Percentiles rank a stretch among this genome's conserved stretches.
These are phyloP conservation scores for Angomonas deanei DNA, from an alignment of 208 protist species.

Conservation along the genomic window DNA sequence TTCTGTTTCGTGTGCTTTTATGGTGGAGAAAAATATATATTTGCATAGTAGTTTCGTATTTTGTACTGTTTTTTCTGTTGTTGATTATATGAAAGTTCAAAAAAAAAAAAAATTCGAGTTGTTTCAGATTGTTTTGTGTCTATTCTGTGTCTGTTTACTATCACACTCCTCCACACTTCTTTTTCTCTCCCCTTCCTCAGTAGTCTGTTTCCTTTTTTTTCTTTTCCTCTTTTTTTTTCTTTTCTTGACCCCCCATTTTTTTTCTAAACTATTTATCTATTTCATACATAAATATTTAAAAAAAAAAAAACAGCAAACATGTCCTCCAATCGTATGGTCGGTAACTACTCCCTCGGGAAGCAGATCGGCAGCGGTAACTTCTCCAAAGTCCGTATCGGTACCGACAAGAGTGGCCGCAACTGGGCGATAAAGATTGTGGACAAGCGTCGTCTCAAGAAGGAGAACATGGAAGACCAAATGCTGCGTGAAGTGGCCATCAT, in stretches of 20 bases:
- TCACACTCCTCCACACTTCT: no score
- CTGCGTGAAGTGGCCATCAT: slow-evolving; percentile 87
- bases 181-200: neutral
- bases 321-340: slow-evolving; percentile 21
- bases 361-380: slow-evolving; percentile 87
- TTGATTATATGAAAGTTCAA: neutral
- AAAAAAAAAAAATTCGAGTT: slow-evolving; percentile 3
- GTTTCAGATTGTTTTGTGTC: slow-evolving; percentile 10
- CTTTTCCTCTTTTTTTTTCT: slow-evolving; percentile 9
- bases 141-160: slow-evolving; percentile 9
- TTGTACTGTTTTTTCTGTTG: slow-evolving; percentile 1
- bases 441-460: slow-evolving; percentile 72
- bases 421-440: slow-evolving; percentile 92
- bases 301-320: slow-evolving; percentile 6
- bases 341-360: slow-evolving; percentile 82
- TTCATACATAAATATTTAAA: neutral
- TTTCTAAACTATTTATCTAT: slow-evolving; percentile 4
- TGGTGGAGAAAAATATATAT: no score
- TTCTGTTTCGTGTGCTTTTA: no score
- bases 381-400: slow-evolving; percentile 78
- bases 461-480: slow-evolving; percentile 90
- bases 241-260: slow-evolving; percentile 14
- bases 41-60: slow-evolving; percentile 18
- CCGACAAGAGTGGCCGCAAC: slow-evolving; percentile 48
- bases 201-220: slow-evolving; percentile 1